A percentile compares a stretch with the other conserved stretches of the same genome.
phyloP scores from a whole-genome alignment of 805 yeast genomes.

The Wickerhamomyces canadensis region DNA sequence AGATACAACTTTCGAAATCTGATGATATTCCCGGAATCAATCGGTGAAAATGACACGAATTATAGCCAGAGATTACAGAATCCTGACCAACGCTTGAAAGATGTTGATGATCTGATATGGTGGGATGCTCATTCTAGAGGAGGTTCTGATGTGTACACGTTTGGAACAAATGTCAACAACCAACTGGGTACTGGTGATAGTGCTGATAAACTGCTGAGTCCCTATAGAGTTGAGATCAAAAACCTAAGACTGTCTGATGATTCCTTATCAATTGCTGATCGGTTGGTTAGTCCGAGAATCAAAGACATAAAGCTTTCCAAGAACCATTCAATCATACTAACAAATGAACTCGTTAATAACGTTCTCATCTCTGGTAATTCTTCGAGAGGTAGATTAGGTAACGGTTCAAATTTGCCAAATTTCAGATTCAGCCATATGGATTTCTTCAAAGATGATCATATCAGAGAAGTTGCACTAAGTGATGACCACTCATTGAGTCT shows the following conservation, averaged over 20 bases:
- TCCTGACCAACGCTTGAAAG: slow-evolving; percentile 1
- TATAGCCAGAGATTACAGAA: slow-evolving; percentile 12
- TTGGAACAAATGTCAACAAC: slow-evolving; percentile 59
- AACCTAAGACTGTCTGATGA: slow-evolving; percentile 10
- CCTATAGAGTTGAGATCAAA: slow-evolving; percentile 33
- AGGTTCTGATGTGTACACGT: slow-evolving; percentile 53
- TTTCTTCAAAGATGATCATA: slow-evolving; percentile 29
- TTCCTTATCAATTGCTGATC: slow-evolving; percentile 18
- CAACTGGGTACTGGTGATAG: slow-evolving; percentile 65
- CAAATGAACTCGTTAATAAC: slow-evolving; percentile 41
- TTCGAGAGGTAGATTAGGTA: slow-evolving; percentile 68
- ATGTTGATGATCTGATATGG: slow-evolving; percentile 26
- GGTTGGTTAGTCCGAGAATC: slow-evolving; percentile 38
- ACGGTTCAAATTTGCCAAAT: slow-evolving; percentile 36
- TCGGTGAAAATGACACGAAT: slow-evolving; percentile 23
- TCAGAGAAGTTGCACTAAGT: slow-evolving; percentile 42
- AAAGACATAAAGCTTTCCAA: slow-evolving; percentile 49
- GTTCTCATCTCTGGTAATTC: slow-evolving; percentile 63
- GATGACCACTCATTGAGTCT: slow-evolving; percentile 65
- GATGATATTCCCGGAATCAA: slow-evolving; percentile 37
- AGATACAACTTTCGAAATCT: slow-evolving; percentile 37
- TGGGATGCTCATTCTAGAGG: slow-evolving; percentile 39
- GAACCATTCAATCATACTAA: slow-evolving; percentile 57
- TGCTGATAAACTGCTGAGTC: slow-evolving; percentile 37
- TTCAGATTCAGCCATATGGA: slow-evolving; percentile 40